Evolutionary conservation across 192 early-diverging fungal species (phyloP).

Genomic region (Chytriomyces hyalinus): DNA sequence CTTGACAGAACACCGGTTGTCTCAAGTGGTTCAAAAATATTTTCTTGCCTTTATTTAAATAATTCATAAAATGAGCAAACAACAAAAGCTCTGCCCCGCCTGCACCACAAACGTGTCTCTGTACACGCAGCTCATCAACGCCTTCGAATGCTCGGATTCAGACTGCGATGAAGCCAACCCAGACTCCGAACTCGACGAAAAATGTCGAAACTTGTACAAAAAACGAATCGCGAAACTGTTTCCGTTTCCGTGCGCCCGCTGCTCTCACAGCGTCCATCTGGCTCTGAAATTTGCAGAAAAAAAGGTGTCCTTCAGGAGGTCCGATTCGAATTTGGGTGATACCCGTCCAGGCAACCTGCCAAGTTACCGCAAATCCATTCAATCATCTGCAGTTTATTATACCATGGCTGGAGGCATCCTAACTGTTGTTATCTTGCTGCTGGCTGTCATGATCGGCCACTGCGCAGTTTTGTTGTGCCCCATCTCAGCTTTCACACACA

Average conservation of each 20-base stretch:
- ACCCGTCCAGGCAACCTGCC: neutral
- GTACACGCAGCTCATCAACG: neutral
- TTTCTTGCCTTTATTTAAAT: neutral
- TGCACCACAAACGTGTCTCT: neutral
- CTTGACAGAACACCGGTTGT: neutral
- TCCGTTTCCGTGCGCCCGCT: neutral
- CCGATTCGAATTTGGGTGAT: neutral
- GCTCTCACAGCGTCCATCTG: neutral
- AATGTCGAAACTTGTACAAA: neutral
- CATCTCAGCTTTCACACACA: neutral
- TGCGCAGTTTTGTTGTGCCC: neutral
- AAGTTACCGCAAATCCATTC: neutral
- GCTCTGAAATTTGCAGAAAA: neutral
- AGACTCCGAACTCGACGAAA: neutral
- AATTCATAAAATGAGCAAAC: neutral
- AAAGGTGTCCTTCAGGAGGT: neutral
- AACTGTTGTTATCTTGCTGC: neutral
- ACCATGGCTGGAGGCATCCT: neutral
- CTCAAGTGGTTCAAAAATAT: neutral
- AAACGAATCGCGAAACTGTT: neutral
- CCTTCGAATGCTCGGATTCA: neutral
- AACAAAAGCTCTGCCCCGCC: neutral
- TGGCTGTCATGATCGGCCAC: neutral
- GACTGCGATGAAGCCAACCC: neutral
- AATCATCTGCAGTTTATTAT: neutral